These are phyloP conservation scores for Tetrahymena borealis DNA, from an alignment of 73 alveolate genomes.

Conservation along the genomic window DNA sequence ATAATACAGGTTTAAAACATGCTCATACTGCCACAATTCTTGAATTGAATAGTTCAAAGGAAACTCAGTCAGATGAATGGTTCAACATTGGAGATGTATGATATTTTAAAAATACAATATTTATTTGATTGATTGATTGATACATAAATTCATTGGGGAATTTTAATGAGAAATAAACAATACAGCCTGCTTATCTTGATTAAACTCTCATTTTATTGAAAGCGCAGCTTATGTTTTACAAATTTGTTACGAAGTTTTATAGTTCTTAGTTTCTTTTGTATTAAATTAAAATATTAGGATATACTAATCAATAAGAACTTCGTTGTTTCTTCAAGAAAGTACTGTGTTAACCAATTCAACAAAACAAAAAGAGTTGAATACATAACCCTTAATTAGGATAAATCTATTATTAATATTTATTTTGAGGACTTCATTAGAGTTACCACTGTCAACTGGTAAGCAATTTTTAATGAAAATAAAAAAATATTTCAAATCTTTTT, in stretches of 20 bases:
- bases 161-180: too few relatives aligned
- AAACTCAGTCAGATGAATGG: neutral
- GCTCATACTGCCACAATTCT: neutral
- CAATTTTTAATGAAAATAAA: neutral
- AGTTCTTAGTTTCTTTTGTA: too few relatives aligned
- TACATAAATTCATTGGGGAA: too few relatives aligned
- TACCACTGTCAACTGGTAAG: neutral
- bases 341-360: neutral
- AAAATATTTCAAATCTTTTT: neutral
- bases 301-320: neutral
- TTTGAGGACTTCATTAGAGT: neutral
- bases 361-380: neutral
- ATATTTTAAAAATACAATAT: neutral
- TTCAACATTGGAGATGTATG: neutral
- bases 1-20: neutral
- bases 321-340: neutral
- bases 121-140: too few relatives aligned
- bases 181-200: too few relatives aligned
- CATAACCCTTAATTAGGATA: neutral
- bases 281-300: neutral
- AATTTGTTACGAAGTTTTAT: neutral
- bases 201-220: too few relatives aligned
- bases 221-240: too few relatives aligned
- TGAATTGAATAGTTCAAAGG: neutral
- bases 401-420: neutral